These are phyloP conservation scores for Moniliella sp. DNA, from an alignment of 1,284 basidiomycete genomes.

Conservation along the genomic window DNA sequence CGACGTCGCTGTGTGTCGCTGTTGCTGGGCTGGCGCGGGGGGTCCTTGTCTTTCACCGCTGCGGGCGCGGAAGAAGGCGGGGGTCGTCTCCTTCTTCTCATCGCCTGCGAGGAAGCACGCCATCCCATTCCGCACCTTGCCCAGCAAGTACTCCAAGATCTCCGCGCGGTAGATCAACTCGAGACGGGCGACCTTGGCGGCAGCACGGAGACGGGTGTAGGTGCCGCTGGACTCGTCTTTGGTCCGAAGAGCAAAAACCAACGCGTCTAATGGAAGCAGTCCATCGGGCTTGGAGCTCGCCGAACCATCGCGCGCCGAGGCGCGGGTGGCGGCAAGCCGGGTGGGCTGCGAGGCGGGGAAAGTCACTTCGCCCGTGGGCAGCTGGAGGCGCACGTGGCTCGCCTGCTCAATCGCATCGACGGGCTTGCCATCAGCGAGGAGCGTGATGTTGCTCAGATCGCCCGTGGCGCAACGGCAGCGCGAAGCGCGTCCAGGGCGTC, in stretches of 20 bases:
- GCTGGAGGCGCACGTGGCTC: background rate
- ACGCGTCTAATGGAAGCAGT: constrained; percentile 18
- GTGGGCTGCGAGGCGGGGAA: constrained; percentile 4
- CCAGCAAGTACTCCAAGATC: constrained; percentile 21
- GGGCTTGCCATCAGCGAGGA: background rate
- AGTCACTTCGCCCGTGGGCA: background rate
- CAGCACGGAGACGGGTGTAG: constrained; percentile 21
- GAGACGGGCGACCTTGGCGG: constrained; percentile 14
- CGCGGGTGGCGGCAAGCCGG: constrained; percentile 5
- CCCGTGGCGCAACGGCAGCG: constrained; percentile 1
- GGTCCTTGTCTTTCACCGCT: too few relatives aligned
- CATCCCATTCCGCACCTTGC: constrained; percentile 4
- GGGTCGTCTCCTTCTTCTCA: background rate
- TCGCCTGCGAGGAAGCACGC: too few relatives aligned
- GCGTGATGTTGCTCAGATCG: constrained; percentile 1
- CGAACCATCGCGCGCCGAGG: constrained; percentile 8
- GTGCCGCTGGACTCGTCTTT: constrained; percentile 18
- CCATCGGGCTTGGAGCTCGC: constrained; percentile 8
- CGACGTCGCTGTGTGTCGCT: too few relatives aligned
- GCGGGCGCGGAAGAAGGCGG: constrained; percentile 1
- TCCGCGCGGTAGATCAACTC: constrained; percentile 17
- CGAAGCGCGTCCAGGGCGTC: constrained; percentile 1
- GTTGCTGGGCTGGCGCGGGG: too few relatives aligned
- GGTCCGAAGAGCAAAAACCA: constrained; percentile 21
- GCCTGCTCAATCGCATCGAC: background rate